phyloP scores from a whole-genome alignment of 2,329 filamentous ascomycete genomes.

The Tolypocladium cylindrosporum region DNA sequence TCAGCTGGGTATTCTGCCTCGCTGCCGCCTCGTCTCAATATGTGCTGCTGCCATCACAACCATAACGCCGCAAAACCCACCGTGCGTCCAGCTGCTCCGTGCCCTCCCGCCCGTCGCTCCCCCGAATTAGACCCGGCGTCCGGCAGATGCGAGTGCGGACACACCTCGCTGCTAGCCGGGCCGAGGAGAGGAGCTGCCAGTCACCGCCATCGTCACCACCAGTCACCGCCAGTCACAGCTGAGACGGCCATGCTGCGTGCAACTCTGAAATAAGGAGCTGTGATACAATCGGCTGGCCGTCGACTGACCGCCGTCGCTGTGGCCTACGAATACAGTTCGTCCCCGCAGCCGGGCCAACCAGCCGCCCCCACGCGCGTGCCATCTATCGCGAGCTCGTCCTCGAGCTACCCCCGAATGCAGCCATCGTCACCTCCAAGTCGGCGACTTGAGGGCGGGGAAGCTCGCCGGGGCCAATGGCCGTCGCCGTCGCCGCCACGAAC shows the following conservation, averaged over 20 bases:
- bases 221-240: too few relatives aligned
- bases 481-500: background rate
- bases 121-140: background rate
- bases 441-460: background rate
- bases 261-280: too few relatives aligned
- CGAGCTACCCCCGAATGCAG: background rate
- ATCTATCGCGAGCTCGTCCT: background rate
- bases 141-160: background rate
- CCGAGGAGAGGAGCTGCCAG: background rate
- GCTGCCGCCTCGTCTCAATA: background rate
- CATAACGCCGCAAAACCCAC: background rate
- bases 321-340: background rate
- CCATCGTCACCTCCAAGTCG: background rate
- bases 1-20: background rate
- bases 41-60: background rate
- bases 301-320: background rate
- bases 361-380: background rate
- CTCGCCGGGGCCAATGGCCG: background rate
- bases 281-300: too few relatives aligned
- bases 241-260: too few relatives aligned
- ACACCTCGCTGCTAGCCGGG: background rate
- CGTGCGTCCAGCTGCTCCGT: too few relatives aligned
- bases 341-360: background rate
- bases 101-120: too few relatives aligned
- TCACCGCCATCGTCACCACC: background rate